Percentiles rank a stretch among this genome's conserved stretches.
Conservation (phyloP, 257 asterid genomes). For the Nicotiana tomentosiformis region DNA sequence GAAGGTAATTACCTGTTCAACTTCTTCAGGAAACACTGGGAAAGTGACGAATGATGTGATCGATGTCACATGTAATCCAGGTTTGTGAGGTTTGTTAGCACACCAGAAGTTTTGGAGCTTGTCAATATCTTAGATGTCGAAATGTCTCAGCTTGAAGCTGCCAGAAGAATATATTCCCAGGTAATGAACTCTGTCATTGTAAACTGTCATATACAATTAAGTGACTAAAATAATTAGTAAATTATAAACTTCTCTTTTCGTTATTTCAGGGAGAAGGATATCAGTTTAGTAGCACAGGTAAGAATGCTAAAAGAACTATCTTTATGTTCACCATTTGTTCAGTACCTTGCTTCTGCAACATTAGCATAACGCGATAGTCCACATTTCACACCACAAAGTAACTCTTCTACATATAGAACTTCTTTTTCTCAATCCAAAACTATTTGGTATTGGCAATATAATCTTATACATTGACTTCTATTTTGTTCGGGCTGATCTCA, state of each 20-base stretch:
- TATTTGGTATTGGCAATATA: too few relatives aligned
- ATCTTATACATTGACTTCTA: too few relatives aligned
- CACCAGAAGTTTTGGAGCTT: slow-evolving; percentile 64
- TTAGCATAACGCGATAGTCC: too few relatives aligned
- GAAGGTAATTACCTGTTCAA: slow-evolving; percentile 44
- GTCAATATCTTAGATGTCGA: slow-evolving; percentile 58
- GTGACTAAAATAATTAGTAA: not conserved
- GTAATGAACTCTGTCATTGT: slow-evolving; percentile 18
- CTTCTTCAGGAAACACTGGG: not conserved
- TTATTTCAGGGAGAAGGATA: slow-evolving; percentile 51
- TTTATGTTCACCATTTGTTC: too few relatives aligned
- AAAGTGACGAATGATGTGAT: slow-evolving; percentile 8
- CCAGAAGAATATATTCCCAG: slow-evolving; percentile 57
- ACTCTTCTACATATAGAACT: too few relatives aligned
- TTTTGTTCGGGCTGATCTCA: too few relatives aligned
- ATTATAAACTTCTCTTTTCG: slow-evolving; percentile 11
- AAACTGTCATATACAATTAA: slow-evolving; percentile 12
- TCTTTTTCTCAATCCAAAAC: too few relatives aligned
- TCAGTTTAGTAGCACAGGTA: slow-evolving; percentile 36
- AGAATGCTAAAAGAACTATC: not conserved
- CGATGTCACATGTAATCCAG: slow-evolving; percentile 29
- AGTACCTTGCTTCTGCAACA: too few relatives aligned
- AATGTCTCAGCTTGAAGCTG: slow-evolving; percentile 73
- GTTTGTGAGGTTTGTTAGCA: slow-evolving; percentile 69
- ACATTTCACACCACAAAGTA: too few relatives aligned